phyloP scores from a whole-genome alignment of 345 rosid genomes.

The Zanthoxylum bungeanum region DNA sequence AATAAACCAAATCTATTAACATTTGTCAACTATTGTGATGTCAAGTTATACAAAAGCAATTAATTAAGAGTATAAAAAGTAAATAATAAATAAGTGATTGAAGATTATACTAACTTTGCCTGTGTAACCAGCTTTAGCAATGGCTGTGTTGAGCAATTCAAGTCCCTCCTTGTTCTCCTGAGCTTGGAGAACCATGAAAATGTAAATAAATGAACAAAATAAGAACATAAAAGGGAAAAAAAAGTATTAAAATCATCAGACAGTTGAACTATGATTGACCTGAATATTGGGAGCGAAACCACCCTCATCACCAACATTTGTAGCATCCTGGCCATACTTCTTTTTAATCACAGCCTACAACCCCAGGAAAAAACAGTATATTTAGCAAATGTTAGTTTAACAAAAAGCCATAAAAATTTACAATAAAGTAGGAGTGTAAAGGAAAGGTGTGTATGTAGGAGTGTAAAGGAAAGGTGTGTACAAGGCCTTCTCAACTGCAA shows the following conservation, averaged over 20 bases:
- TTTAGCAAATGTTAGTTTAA: neutral
- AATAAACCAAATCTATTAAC: neutral
- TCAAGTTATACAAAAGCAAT: neutral
- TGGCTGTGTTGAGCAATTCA: constrained; percentile 89
- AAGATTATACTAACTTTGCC: constrained; percentile 57
- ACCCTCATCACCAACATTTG: constrained; percentile 98
- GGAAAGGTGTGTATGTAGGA: no score
- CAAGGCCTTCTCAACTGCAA: constrained; percentile 1
- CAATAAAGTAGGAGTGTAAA: neutral
- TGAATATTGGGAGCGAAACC: constrained; percentile 98
- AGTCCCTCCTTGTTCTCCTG: constrained; percentile 99
- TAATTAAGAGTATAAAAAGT: neutral
- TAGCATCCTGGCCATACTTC: constrained; percentile 96
- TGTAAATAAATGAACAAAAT: neutral
- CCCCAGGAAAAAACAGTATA: neutral
- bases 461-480: neutral
- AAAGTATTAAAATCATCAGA: neutral
- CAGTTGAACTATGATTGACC: constrained; percentile 27
- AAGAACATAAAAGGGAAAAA: neutral
- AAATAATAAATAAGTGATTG: neutral
- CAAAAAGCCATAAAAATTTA: neutral
- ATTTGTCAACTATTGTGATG: neutral
- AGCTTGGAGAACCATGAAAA: neutral
- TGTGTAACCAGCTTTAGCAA: constrained; percentile 88
- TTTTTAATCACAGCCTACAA: constrained; percentile 70